Base-by-base conservation (phyloP, 768 basidiomycete genomes). In the Trametes coccinea region DNA sequence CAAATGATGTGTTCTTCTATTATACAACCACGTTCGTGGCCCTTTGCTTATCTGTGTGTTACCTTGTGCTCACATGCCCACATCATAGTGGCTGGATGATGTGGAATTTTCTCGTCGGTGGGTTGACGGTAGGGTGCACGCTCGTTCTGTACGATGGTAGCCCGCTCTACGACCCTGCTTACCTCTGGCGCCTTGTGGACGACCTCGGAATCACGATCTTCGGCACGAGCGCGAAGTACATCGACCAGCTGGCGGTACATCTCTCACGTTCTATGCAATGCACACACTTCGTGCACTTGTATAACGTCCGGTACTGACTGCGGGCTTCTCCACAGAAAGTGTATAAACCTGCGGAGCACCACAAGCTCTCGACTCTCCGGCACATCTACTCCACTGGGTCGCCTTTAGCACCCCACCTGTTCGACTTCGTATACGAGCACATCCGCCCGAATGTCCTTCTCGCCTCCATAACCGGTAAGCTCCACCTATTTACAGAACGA, bases 381-480 rank as follows among this genome's bases (percentile, higher is more conserved):
- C 87, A 90, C 68, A 87, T 94, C 53, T 88, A 92, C 70, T 89
- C 88, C 10, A 92, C 92, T 5, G 91, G 92, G 1, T 90, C 88
- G 27, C 91, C 91, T 14, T 77, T 93, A 11, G 81, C 90, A 5
- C 82, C 85, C 5, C 74, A 79, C 10, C 76, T 89, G 47, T 93
- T 87, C 69, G 88, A 92, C 70, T 93, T 83, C 74, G 87, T 92
- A 0, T 92, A 92, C 70, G 69, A 82, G 62, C 73, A 85, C 65
- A 85, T 92, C 51, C 81, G 83, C 61, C 76, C 80, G 27, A 77
- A 86, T 65, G 80, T 92, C 4, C 74, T 91, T 17, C 74, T 92
- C 39, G 88, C 81, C 6, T 90, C 89, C 31, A 89, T 92, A 66
- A 92, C 90, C 40, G 89, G 90, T 88, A 65, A 60, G 71, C 61